phyloP scores from a whole-genome alignment of 2,329 filamentous ascomycete species.

The Akanthomyces uredinophilus region DNA sequence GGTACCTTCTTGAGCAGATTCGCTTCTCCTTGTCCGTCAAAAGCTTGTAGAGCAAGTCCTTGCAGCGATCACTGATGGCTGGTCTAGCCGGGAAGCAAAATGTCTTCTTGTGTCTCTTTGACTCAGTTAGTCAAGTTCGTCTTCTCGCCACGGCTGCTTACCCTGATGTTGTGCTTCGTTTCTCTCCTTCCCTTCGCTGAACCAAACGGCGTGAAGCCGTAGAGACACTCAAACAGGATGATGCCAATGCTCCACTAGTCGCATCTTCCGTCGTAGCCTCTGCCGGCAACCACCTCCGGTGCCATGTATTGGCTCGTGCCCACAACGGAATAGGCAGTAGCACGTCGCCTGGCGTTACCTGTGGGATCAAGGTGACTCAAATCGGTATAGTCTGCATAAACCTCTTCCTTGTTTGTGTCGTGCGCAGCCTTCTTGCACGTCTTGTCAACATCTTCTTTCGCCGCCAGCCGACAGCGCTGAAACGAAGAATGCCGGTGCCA shows the following conservation, averaged over 20 bases:
- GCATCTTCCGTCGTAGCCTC: slow-evolving; percentile 84
- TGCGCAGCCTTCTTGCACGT: slow-evolving; percentile 27
- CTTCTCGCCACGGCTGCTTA: slow-evolving; percentile 34
- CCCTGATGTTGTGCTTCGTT: slow-evolving; percentile 82
- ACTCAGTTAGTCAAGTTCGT: slow-evolving; percentile 13
- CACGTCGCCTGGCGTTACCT: slow-evolving; percentile 62
- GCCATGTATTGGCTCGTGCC: slow-evolving; percentile 99
- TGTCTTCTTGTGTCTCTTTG: slow-evolving; percentile 65
- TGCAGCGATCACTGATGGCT: slow-evolving; percentile 62
- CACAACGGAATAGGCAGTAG: slow-evolving; percentile 77
- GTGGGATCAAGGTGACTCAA: slow-evolving; percentile 39
- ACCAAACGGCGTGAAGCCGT: slow-evolving; percentile 85
- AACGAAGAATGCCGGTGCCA: slow-evolving; percentile 76
- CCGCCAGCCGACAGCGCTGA: slow-evolving; percentile 66
- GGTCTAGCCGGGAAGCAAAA: slow-evolving; percentile 67
- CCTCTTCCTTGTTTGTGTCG: slow-evolving; percentile 31
- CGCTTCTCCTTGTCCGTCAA: slow-evolving; percentile 70
- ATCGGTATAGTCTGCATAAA: slow-evolving; percentile 23
- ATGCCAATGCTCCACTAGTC: slow-evolving; percentile 97
- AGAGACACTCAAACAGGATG: slow-evolving; percentile 91
- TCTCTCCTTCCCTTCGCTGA: slow-evolving; percentile 70
- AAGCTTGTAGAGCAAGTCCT: slow-evolving; percentile 69
- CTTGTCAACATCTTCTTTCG: slow-evolving; percentile 60
- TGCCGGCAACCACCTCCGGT: slow-evolving; percentile 80
- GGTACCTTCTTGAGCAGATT: slow-evolving; percentile 71